A percentile compares a stretch with the other conserved stretches of the same genome.
Evolutionary conservation across 2,329 filamentous ascomycete genomes (phyloP).

Genomic region (Penicillium sp.): DNA sequence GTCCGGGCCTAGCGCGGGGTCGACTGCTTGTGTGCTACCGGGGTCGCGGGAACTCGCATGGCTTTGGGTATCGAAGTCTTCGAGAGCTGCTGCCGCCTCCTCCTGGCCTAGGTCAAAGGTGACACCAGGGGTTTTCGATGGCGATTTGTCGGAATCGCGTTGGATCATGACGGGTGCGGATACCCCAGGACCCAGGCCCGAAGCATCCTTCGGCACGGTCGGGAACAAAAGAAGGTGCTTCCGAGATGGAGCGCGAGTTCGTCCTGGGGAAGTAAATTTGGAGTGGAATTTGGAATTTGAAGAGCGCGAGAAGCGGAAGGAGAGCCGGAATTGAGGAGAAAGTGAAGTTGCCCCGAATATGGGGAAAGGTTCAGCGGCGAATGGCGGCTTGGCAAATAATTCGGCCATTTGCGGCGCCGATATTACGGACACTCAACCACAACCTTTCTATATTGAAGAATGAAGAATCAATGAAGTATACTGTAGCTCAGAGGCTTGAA

Average conservation of each 20-base stretch:
- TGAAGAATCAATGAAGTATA: neutral
- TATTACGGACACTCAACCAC: slow-evolving; percentile 11
- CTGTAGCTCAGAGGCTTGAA: neutral
- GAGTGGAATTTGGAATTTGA: neutral
- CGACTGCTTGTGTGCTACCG: slow-evolving; percentile 26
- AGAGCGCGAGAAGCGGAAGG: slow-evolving; percentile 1
- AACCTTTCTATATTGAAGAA: neutral
- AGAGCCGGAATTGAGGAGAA: slow-evolving; percentile 14
- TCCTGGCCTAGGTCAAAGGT: slow-evolving; percentile 25
- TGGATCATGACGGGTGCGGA: slow-evolving; percentile 39
- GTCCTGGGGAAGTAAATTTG: slow-evolving; percentile 5
- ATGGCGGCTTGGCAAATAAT: slow-evolving; percentile 27
- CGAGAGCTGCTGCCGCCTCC: slow-evolving; percentile 21
- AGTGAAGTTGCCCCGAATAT: slow-evolving; percentile 25
- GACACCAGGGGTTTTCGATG: slow-evolving; percentile 24
- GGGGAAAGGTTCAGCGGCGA: slow-evolving; percentile 29
- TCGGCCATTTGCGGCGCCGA: slow-evolving; percentile 13
- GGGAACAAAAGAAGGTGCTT: neutral
- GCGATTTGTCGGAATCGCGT: slow-evolving; percentile 32
- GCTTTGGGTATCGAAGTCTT: slow-evolving; percentile 36
- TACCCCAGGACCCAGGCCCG: slow-evolving; percentile 31
- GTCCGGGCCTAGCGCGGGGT: slow-evolving; percentile 20
- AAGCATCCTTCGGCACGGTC: slow-evolving; percentile 32
- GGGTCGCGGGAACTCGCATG: slow-evolving; percentile 35
- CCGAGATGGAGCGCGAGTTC: slow-evolving; percentile 1